Evolutionary conservation across 2,329 filamentous ascomycete genomes (phyloP), one percentile per base, ranked within the genome.

Genomic region (Aureobasidium sp.): DNA sequence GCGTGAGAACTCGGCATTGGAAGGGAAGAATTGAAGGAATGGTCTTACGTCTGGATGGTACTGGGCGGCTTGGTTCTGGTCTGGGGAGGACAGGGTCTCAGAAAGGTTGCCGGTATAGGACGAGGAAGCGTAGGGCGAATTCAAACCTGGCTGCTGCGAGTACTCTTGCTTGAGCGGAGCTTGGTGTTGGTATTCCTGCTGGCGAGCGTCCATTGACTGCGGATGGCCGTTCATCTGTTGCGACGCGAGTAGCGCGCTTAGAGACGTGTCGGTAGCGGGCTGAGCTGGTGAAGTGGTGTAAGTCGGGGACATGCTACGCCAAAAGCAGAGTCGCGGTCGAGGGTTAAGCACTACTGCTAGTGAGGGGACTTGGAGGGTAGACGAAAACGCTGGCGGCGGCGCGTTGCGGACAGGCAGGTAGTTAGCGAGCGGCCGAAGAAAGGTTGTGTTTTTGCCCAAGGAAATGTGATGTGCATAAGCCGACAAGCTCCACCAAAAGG

Each of bases 11-110:
- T 95, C 91, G 63, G 91, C 91, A 66, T 91, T 96, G 69, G 88
- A 89, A 69, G 88, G 86, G 65, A 24, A 65, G 64, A 88, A 66
- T 64, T 88, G 90, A 75, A 83, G 87, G 68, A 81, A 78, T 63
- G 86, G 79, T 75, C 89, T 62, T 52, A 65, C 64, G 50, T 65
- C 64, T n/a, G 62, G 62, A 79, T 96, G 82, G 79, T 95, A 96
- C 78, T 93, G 89, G 79, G 89, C 89, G 88, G 89, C 88, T 89
- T 91, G 90, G 78, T 88, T 83, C 83, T 90, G 90, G 88, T 96
- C 92, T 94, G 89, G 85, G 79, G 83, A 74, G 35, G 57, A 40
- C 66, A 87, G 84, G 76, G 83, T 86, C 88, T 95, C 90, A 91
- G 91, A 92, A 82, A 87, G 83, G 78, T 84, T 72, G 73, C 79